Evolutionary conservation across 257 asterid species (phyloP), one percentile per base, ranked within the genome.

Genomic region (Coffea eugenioides): DNA sequence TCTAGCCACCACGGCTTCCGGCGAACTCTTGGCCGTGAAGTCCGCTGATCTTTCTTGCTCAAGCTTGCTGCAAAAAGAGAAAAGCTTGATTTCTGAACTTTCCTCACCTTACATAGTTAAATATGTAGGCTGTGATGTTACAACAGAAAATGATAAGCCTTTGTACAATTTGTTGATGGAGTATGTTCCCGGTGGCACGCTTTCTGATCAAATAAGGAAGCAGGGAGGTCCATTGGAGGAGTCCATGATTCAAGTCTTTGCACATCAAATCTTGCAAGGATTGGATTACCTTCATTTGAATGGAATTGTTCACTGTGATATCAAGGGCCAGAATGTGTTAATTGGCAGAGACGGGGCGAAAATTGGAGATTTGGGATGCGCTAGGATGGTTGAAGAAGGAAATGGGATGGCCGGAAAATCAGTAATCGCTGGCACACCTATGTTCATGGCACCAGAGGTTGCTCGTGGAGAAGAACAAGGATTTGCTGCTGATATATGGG

Each of bases 361-460:
- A 80, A 91, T 95, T 64, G 94, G 92, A 0, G 99, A 95, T 78
- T 89, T 95, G 49, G 99, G 97, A 5, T 93, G 99, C 46, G 96
- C 94, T 8, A 87, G 79, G 67, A 41, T 48, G 67, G 77, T 74
- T 2, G 85, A 20, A 34, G 78, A 77, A 75, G 81, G 68, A 59
- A 79, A 59, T 9, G 76, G 43, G 31, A 13, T 7, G 18, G 15
- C 34, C 12, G 69, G 12, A 20, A 56, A 76, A 7, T 12, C 81
- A 0, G 80, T n/a, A 0, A 81, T 93, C 76, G 82, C 94, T 46
- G 98, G 99, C 0, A 95, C 97, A 65, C 99, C 98, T 77, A 88
- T 91, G 67, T 93, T 89, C 76, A 95, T 93, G 99, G 90, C 97
- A 41, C 98, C 98, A 48, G 99, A 95, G 86, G 97, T 89, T 23